A percentile compares a stretch with the other conserved stretches of the same genome.
Evolutionary conservation across 73 alveolate genomes (phyloP).

Genomic region (Breviolum minutum): DNA sequence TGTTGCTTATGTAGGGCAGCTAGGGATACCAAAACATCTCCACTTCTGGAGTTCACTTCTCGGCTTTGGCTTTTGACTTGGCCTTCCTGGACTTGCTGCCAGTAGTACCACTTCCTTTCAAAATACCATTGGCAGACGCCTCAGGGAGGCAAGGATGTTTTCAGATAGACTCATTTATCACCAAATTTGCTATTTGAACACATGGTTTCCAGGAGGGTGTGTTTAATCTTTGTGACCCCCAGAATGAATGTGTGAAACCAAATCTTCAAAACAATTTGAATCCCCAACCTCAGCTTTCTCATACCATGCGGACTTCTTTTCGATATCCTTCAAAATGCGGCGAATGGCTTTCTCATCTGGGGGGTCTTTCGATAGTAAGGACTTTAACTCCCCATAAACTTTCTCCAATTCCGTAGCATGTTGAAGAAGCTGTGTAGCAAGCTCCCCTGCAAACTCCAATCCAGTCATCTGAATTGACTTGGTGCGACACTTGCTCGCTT

Average conservation of each 20-base stretch:
- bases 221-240: too few species aligned
- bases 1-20: neutral
- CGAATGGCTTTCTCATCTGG: neutral
- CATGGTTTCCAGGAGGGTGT: too few species aligned
- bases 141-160: neutral
- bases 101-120: neutral
- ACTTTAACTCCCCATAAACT: neutral
- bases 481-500: constrained; percentile 6
- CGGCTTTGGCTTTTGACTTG: neutral
- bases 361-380: neutral
- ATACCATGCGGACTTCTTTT: neutral
- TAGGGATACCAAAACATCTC: neutral
- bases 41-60: neutral
- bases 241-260: neutral
- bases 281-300: constrained; percentile 2
- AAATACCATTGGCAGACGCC: neutral
- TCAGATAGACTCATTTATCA: neutral
- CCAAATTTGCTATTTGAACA: too few species aligned
- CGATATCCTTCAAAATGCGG: neutral
- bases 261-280: neutral
- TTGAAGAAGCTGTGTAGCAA: neutral
- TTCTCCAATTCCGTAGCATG: neutral
- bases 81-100: neutral
- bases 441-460: neutral
- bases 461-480: neutral